Conservation (phyloP, 192 early-diverging fungal species). For the Coemansia sp. region DNA sequence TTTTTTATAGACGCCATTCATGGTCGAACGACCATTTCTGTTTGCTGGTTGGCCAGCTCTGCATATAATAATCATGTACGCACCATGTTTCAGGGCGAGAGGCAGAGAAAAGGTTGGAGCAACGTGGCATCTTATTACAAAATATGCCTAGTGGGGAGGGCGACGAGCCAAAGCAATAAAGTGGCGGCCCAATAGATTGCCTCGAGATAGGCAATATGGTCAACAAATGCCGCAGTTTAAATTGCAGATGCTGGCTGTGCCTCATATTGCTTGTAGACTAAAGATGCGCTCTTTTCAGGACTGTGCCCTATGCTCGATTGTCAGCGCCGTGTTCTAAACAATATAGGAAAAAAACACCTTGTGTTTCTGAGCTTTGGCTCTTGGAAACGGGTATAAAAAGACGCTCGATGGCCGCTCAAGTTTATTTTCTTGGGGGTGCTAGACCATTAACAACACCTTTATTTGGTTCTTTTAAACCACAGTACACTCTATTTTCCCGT, state of each 20-base stretch:
- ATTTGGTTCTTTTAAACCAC: background rate
- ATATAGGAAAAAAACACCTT: background rate
- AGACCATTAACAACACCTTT: background rate
- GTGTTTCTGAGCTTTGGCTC: background rate
- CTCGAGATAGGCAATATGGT: background rate
- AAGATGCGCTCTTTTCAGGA: background rate
- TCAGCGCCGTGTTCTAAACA: background rate
- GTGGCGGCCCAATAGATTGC: background rate
- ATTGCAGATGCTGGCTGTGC: background rate
- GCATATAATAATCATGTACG: background rate
- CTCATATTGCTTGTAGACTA: background rate
- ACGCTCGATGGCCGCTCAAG: background rate
- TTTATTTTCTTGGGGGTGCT: background rate
- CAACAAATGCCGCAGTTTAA: background rate
- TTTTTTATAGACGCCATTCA: constrained; percentile 4
- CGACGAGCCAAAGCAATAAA: background rate
- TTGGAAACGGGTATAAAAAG: background rate
- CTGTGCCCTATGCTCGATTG: background rate
- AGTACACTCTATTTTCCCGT: too few relatives aligned
- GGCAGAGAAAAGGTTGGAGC: background rate
- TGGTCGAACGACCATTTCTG: constrained; percentile 1
- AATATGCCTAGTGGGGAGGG: background rate
- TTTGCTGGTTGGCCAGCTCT: background rate
- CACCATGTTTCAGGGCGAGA: background rate
- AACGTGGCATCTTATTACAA: background rate